phyloP scores from a whole-genome alignment of 2,329 filamentous ascomycete species.

The Tetracladium maxilliforme region DNA sequence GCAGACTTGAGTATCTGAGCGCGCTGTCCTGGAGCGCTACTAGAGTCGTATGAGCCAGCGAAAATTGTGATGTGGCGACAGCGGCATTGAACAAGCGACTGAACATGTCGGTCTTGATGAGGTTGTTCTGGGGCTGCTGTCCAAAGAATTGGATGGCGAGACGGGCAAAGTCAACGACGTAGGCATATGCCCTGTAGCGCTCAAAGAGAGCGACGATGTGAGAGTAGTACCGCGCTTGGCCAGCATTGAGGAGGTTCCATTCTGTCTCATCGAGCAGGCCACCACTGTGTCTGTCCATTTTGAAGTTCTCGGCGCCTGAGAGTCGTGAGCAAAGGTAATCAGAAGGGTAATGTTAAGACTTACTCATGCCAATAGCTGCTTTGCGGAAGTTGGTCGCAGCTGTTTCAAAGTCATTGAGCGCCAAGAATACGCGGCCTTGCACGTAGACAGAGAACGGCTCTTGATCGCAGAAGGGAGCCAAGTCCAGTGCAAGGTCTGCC shows the following conservation, averaged over 20 bases:
- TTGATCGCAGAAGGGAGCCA: constrained; percentile 38
- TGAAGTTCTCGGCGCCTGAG: constrained; percentile 8
- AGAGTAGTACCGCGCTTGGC: constrained; percentile 70
- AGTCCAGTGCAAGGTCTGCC: constrained; percentile 42
- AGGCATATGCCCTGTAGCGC: constrained; percentile 58
- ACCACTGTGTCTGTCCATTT: constrained; percentile 38
- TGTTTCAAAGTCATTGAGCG: constrained; percentile 55
- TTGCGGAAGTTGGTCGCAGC: constrained; percentile 70
- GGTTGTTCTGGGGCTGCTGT: constrained; percentile 1
- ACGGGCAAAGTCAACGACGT: constrained; percentile 71
- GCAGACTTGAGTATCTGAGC: constrained; percentile 58
- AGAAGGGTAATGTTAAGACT: constrained; percentile 18
- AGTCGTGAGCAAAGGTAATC: constrained; percentile 9
- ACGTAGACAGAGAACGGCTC: constrained; percentile 63
- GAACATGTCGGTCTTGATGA: constrained; percentile 55
- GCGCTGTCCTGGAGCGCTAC: constrained; percentile 56
- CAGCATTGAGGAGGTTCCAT: constrained; percentile 52
- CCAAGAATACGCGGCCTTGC: constrained; percentile 65
- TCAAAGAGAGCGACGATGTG: constrained; percentile 79
- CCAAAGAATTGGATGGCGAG: constrained; percentile 52
- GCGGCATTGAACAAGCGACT: constrained; percentile 74
- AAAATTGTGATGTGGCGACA: constrained; percentile 64
- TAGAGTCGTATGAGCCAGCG: constrained; percentile 69
- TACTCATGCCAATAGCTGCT: constrained; percentile 71
- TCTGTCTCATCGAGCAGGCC: constrained; percentile 66